A percentile compares a stretch with the other conserved stretches of the same genome.
Conservation (phyloP, 768 basidiomycete genomes). For the Tylopilus sp. region DNA sequence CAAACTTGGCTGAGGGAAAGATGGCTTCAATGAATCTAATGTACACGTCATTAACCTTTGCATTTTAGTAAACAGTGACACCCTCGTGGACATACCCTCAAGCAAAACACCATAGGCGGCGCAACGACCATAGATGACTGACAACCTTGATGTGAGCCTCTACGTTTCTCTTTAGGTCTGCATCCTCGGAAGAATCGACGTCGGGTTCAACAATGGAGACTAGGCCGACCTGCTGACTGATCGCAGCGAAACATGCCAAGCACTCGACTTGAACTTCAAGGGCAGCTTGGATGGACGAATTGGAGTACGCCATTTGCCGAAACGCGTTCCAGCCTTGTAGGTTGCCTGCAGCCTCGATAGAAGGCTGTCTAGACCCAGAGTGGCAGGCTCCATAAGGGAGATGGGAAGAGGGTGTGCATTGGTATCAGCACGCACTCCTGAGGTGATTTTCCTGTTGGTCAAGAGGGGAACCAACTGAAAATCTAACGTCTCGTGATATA, state of each 20-base stretch:
- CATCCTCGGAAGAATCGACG: conserved; percentile 47
- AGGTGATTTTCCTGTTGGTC: conserved; percentile 42
- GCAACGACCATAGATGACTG: conserved; percentile 43
- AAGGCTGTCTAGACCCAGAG: conserved; percentile 48
- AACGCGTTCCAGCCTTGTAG: conserved; percentile 43
- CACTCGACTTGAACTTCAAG: conserved; percentile 47
- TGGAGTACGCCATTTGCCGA: conserved; percentile 51
- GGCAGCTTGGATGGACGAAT: conserved; percentile 39
- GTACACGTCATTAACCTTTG: neutral
- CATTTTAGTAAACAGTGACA: neutral
- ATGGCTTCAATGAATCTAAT: conserved; percentile 47
- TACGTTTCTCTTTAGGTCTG: conserved; percentile 41
- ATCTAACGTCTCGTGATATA: conserved; percentile 47
- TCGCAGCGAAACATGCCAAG: conserved; percentile 45
- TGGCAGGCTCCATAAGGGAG: conserved; percentile 44
- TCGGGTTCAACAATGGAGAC: conserved; percentile 55
- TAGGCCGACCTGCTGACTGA: conserved; percentile 49
- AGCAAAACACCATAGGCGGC: conserved; percentile 44
- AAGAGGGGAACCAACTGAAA: conserved; percentile 47
- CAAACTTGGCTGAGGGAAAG: conserved; percentile 48
- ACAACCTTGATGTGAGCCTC: conserved; percentile 47
- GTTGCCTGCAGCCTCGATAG: conserved; percentile 41
- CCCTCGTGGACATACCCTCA: conserved; percentile 35
- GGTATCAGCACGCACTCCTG: conserved; percentile 49
- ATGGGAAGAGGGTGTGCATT: conserved; percentile 44